phyloP scores from a whole-genome alignment of 768 basidiomycete species.

The Leccinellum rugosiceps region DNA sequence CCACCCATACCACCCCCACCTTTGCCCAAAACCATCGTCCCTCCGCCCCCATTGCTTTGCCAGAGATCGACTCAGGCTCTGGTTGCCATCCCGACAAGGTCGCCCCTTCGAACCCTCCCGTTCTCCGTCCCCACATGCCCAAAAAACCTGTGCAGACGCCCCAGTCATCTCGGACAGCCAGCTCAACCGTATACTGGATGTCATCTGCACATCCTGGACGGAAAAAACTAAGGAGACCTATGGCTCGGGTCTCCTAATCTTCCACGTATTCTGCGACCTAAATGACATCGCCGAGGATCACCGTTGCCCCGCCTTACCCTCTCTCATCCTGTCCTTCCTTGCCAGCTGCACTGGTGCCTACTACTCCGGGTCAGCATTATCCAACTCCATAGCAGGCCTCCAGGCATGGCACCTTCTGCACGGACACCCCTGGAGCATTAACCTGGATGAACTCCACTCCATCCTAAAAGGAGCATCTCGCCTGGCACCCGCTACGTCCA shows the following conservation, averaged over 20 bases:
- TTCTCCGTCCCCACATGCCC: too few species aligned
- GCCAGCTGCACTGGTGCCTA: background rate
- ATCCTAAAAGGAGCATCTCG: background rate
- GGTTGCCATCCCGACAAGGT: too few species aligned
- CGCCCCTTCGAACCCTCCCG: too few species aligned
- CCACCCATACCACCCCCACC: too few species aligned
- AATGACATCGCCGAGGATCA: background rate
- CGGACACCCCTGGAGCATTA: background rate
- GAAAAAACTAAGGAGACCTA: background rate
- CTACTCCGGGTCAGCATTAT: slow-evolving; percentile 32
- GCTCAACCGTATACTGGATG: too few species aligned
- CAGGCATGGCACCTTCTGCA: slow-evolving; percentile 45
- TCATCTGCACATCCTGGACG: too few species aligned
- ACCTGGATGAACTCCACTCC: slow-evolving; percentile 10
- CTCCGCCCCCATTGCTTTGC: too few species aligned
- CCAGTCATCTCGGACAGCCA: too few species aligned
- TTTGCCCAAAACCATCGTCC: too few species aligned
- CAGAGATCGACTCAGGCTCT: too few species aligned
- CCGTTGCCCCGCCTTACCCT: background rate
- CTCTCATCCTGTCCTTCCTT: background rate
- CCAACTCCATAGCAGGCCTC: slow-evolving; percentile 38
- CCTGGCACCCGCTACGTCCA: background rate
- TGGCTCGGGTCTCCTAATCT: background rate
- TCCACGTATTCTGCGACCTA: background rate
- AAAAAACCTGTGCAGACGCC: too few species aligned